Evolutionary conservation across 306 rosid species (phyloP), one percentile per base, ranked within the genome.

Genomic region (Aeschynomene evenia): DNA sequence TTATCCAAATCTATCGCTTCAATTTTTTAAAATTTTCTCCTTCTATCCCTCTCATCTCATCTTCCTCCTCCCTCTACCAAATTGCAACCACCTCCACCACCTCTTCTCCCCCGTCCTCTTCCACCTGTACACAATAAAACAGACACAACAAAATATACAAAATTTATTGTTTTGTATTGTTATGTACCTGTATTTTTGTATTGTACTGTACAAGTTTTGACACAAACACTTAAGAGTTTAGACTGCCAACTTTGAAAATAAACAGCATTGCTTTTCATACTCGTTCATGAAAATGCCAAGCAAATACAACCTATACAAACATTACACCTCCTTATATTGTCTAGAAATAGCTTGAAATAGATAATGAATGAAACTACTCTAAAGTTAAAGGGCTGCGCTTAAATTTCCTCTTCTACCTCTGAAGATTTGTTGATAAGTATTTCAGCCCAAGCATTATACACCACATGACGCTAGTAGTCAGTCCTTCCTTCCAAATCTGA

Each of bases 261-360:
- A 29, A 15, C 49, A 66, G 26, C 70, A 7, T 34, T 75, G 24
- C 74, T 16, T 48, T 48, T 59, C 33, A 13, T n/a, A 14, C 36
- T 75, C 34, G 16, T 43, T 63, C 20, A 23, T 71, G 19, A 21
- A 10, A 24, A 55, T 31, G 72, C 59, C 58, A 58, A 28, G 60
- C 19, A 50, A 50, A 14, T 72, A 58, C 49, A 21, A 50, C 37
- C 53, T 48, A 39, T 19, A 23, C 42, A 28, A 36, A 29, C 49
- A 65, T 70, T 52, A 28, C 23, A 50, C 29, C 67, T 21, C 57
- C 72, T 80, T 75, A 13, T 37, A 14, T 39, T n/a, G 45, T 68
- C 63, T 63, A 21, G 23, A 69, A 56, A 28, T 29, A 51, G 8
- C 64, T 70, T 39, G 19, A 42, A 49, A 29, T 15, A 18, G 22